These are phyloP conservation scores for Colletotrichum tabaci DNA, from an alignment of 2,329 filamentous ascomycete genomes.

Conservation along the genomic window DNA sequence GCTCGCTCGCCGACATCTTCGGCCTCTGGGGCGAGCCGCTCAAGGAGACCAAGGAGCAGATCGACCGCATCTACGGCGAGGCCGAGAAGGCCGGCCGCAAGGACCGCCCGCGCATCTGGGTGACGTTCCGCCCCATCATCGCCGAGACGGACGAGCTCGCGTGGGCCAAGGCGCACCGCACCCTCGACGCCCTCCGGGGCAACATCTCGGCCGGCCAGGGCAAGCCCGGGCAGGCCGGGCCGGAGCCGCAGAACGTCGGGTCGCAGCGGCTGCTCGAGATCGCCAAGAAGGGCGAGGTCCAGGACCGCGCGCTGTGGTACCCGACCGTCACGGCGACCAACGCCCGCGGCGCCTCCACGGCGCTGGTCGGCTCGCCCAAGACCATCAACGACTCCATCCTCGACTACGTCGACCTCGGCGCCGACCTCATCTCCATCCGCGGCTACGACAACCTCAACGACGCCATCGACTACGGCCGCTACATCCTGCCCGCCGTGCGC, in stretches of 20 bases:
- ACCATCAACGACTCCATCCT: constrained; percentile 69
- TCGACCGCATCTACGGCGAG: constrained; percentile 72
- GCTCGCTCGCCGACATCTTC: constrained; percentile 72
- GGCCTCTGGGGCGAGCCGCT: constrained; percentile 76
- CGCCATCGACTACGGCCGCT: constrained; percentile 71
- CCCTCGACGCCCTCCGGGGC: constrained; percentile 64
- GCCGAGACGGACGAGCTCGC: constrained; percentile 75
- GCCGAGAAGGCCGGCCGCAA: constrained; percentile 69
- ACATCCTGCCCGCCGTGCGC: constrained; percentile 67
- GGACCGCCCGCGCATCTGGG: constrained; percentile 73
- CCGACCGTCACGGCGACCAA: constrained; percentile 74
- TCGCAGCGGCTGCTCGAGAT: constrained; percentile 73
- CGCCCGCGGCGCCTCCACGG: constrained; percentile 71
- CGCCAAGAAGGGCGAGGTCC: constrained; percentile 68
- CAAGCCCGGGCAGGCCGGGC: constrained; percentile 46
- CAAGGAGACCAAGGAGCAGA: constrained; percentile 75
- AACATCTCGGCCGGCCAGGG: constrained; percentile 56
- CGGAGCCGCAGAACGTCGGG: constrained; percentile 70
- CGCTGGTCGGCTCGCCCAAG: constrained; percentile 68
- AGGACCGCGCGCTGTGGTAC: constrained; percentile 75
- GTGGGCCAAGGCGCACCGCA: constrained; percentile 72
- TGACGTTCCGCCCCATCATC: constrained; percentile 73
- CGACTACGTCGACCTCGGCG: constrained; percentile 70
- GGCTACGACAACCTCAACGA: constrained; percentile 75
- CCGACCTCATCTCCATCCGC: constrained; percentile 71